Evolutionary conservation across 495 filamentous ascomycete species (phyloP).

Genomic region (Podospora fimiseda): DNA sequence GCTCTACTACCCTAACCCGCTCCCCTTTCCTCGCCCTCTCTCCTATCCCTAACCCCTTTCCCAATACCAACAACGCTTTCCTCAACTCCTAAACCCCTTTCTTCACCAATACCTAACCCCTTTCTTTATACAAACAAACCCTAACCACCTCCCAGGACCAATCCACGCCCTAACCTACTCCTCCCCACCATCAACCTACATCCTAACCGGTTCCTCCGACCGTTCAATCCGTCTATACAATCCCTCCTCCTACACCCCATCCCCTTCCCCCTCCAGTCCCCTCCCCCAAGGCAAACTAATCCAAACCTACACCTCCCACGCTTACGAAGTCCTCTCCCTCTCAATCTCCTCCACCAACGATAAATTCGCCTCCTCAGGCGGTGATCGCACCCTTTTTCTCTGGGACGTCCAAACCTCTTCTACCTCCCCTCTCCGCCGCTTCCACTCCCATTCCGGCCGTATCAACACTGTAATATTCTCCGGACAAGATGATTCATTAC

Average conservation of each 20-base stretch:
- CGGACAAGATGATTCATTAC: constrained; percentile 60
- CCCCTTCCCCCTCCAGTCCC: constrained; percentile 32
- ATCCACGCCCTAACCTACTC: constrained; percentile 70
- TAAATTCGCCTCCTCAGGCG: constrained; percentile 73
- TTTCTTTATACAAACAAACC: not conserved
- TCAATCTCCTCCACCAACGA: constrained; percentile 70
- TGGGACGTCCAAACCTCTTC: constrained; percentile 79
- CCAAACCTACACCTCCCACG: constrained; percentile 83
- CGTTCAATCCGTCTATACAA: constrained; percentile 79
- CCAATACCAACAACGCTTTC: too few species aligned
- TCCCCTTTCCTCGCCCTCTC: too few species aligned
- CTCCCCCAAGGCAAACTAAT: constrained; percentile 50
- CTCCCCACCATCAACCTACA: constrained; percentile 60
- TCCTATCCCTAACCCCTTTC: too few species aligned
- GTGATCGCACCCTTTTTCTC: constrained; percentile 81
- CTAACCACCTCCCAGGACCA: constrained; percentile 46
- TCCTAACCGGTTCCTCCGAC: constrained; percentile 83
- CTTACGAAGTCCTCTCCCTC: constrained; percentile 81
- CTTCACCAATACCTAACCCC: not conserved
- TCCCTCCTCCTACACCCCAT: constrained; percentile 40
- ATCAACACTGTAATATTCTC: constrained; percentile 75
- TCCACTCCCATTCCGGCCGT: constrained; percentile 61
- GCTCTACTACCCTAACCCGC: too few species aligned
- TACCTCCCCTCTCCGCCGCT: too few species aligned
- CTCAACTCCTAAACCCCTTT: not conserved